Evolutionary conservation across 345 rosid genomes (phyloP).

Genomic region (Cardamine chenopodiifolia): DNA sequence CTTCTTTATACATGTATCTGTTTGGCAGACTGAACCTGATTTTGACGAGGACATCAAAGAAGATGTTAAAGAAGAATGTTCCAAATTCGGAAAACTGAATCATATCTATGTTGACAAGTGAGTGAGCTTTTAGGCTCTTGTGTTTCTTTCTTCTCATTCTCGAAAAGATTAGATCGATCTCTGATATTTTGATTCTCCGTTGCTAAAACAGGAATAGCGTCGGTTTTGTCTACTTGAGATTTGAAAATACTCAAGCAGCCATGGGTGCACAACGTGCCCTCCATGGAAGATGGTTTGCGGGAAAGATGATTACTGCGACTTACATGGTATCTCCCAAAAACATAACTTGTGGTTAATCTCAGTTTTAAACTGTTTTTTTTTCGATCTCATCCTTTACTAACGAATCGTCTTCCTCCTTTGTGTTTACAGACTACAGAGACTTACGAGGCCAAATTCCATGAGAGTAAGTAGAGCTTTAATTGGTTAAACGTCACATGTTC

Average conservation of each 20-base stretch:
- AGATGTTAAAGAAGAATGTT: slow-evolving; percentile 82
- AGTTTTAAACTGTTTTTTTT: not conserved
- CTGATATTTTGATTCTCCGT: slow-evolving; percentile 13
- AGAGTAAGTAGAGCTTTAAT: slow-evolving; percentile 41
- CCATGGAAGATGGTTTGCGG: slow-evolving; percentile 99
- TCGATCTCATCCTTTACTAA: not conserved
- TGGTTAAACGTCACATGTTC: not conserved
- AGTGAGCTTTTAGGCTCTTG: slow-evolving; percentile 28
- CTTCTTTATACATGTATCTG: slow-evolving; percentile 18
- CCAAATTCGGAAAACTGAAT: slow-evolving; percentile 72
- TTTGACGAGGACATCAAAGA: slow-evolving; percentile 91
- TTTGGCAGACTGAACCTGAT: slow-evolving; percentile 74
- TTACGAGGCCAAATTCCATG: slow-evolving; percentile 66
- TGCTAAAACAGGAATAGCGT: slow-evolving; percentile 64
- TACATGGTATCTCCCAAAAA: slow-evolving; percentile 56
- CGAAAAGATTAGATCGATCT: not conserved
- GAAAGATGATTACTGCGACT: slow-evolving; percentile 94
- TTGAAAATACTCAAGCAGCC: slow-evolving; percentile 66
- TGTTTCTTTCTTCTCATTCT: not conserved
- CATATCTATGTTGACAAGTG: slow-evolving; percentile 88
- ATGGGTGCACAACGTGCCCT: slow-evolving; percentile 75
- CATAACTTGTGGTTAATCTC: slow-evolving; percentile 5
- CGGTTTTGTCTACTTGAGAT: slow-evolving; percentile 85
- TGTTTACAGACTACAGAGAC: slow-evolving; percentile 54
- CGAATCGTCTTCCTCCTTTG: not conserved